phyloP scores from a whole-genome alignment of 179 eudicot genomes.

The Actinidia chinensis region DNA sequence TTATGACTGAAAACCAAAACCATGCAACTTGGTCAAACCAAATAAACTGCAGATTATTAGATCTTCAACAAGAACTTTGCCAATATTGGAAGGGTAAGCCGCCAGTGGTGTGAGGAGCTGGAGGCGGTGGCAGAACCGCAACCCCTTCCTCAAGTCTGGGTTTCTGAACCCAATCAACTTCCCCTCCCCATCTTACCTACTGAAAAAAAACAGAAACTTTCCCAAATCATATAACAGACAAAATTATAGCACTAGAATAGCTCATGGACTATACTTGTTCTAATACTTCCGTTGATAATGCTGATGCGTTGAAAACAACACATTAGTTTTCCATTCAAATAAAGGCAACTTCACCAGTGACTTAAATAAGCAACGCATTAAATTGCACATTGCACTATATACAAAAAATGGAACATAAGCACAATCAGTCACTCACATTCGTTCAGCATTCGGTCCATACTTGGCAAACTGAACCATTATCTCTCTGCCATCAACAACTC shows the following conservation, averaged over 20 bases:
- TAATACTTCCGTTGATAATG: too few species aligned
- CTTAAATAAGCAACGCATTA: too few species aligned
- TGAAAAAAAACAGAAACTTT: slow-evolving; percentile 1
- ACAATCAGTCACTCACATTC: slow-evolving; percentile 52
- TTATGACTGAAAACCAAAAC: slow-evolving; percentile 43
- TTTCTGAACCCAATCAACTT: not conserved
- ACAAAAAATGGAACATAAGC: not conserved
- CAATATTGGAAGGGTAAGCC: slow-evolving; percentile 4
- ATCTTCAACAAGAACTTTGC: not conserved
- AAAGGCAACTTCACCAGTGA: too few species aligned
- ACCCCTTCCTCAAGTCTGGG: not conserved
- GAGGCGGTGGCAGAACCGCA: slow-evolving; percentile 2
- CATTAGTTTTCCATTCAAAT: too few species aligned
- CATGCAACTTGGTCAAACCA: slow-evolving; percentile 8
- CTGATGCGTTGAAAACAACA: too few species aligned
- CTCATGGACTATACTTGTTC: too few species aligned
- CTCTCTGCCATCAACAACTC: slow-evolving; percentile 93
- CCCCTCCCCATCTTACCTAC: slow-evolving; percentile 14
- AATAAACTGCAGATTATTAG: not conserved
- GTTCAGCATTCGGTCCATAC: slow-evolving; percentile 94
- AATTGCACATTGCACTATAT: not conserved
- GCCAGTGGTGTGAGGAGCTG: not conserved
- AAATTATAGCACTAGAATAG: not conserved
- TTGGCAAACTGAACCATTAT: slow-evolving; percentile 98
- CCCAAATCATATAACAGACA: slow-evolving; percentile 3